Evolutionary conservation across 2,329 filamentous ascomycete genomes (phyloP).

Genomic region (Fusarium keratoplasticum): DNA sequence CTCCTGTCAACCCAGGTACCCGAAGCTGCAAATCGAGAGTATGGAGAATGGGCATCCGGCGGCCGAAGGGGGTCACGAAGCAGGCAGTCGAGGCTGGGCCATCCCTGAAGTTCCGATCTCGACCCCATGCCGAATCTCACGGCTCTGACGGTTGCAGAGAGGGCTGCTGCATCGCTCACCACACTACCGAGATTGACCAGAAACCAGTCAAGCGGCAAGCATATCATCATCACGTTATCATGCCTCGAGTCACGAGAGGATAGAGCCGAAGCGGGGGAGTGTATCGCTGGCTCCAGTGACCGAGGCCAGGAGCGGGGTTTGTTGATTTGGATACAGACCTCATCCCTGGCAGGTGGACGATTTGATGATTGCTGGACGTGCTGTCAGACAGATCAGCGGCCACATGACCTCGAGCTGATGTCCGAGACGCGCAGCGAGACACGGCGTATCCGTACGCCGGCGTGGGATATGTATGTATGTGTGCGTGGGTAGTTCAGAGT

Average conservation of each 20-base stretch:
- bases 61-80: neutral
- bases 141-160: constrained; percentile 3
- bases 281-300: constrained; percentile 30
- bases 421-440: constrained; percentile 21
- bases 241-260: constrained; percentile 30
- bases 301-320: constrained; percentile 17
- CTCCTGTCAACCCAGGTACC: constrained; percentile 28
- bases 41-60: constrained; percentile 1
- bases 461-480: neutral
- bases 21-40: constrained; percentile 13
- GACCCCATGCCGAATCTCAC: constrained; percentile 34
- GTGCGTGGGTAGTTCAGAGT: constrained; percentile 1
- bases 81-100: constrained; percentile 2
- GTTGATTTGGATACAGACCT: constrained; percentile 10
- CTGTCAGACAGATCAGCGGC: constrained; percentile 31
- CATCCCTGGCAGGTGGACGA: constrained; percentile 12
- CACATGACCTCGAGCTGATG: constrained; percentile 39
- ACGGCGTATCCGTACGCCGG: neutral
- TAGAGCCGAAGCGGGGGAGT: constrained; percentile 24
- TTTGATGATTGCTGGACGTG: constrained; percentile 4
- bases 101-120: constrained; percentile 30
- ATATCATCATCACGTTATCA: constrained; percentile 22
- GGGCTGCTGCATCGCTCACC: constrained; percentile 6
- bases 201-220: constrained; percentile 11
- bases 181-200: constrained; percentile 23